Conservation (phyloP, 2,329 filamentous ascomycete species). For the Botrytis sinoallii region DNA sequence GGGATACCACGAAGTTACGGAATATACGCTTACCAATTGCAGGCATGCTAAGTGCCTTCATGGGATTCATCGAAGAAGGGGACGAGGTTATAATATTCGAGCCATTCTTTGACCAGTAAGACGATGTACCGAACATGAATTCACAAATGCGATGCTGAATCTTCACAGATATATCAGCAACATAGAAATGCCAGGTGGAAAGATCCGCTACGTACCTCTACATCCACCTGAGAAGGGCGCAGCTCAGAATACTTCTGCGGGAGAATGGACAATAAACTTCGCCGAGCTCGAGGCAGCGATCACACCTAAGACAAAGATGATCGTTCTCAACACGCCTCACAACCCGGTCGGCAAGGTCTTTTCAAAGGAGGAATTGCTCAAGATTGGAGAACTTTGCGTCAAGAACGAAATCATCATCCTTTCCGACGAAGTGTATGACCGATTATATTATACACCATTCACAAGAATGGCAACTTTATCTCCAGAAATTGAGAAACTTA, state of each 20-base stretch:
- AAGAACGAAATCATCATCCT: slow-evolving; percentile 93
- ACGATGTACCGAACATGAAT: slow-evolving; percentile 14
- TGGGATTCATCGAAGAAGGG: slow-evolving; percentile 91
- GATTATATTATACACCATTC: slow-evolving; percentile 92
- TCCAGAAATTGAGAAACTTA: slow-evolving; percentile 82
- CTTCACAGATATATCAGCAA: slow-evolving; percentile 78
- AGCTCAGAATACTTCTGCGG: slow-evolving; percentile 75
- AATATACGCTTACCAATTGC: slow-evolving; percentile 19
- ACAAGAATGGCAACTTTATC: slow-evolving; percentile 88
- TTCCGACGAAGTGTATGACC: slow-evolving; percentile 90
- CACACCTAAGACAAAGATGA: slow-evolving; percentile 88
- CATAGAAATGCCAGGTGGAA: slow-evolving; percentile 96
- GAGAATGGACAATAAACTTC: slow-evolving; percentile 86
- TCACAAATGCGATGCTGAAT: slow-evolving; percentile 17
- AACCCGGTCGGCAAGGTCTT: slow-evolving; percentile 98
- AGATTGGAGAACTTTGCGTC: slow-evolving; percentile 83
- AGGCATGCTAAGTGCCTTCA: slow-evolving; percentile 94
- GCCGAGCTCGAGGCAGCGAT: slow-evolving; percentile 77
- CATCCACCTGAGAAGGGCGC: slow-evolving; percentile 81
- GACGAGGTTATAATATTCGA: slow-evolving; percentile 98
- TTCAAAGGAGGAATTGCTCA: slow-evolving; percentile 75
- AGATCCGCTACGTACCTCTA: slow-evolving; percentile 92
- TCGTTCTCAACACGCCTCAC: slow-evolving; percentile 82
- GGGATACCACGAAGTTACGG: neutral
- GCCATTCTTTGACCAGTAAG: slow-evolving; percentile 94